phyloP scores from a whole-genome alignment of 352 stramenopile species.

The Hyaloperonospora arabidopsidis region DNA sequence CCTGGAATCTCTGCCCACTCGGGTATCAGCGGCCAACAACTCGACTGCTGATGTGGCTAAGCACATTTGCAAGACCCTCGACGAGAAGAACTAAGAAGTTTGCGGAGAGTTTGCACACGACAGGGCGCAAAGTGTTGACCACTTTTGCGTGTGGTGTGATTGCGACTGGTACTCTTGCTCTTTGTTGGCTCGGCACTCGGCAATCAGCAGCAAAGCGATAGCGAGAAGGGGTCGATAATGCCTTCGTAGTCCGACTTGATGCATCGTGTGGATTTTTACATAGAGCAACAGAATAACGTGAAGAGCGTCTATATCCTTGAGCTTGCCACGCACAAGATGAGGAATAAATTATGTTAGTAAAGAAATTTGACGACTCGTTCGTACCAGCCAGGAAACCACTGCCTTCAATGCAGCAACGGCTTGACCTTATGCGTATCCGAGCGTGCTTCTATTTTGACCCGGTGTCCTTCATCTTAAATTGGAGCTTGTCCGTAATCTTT shows the following conservation, averaged over 20 bases:
- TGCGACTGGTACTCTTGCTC: constrained; percentile 31
- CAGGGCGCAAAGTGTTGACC: constrained; percentile 26
- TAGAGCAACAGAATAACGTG: constrained; percentile 16
- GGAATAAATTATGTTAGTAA: constrained; percentile 20
- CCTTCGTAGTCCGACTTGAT: neutral
- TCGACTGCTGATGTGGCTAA: constrained; percentile 45
- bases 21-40: constrained; percentile 55
- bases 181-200: constrained; percentile 40
- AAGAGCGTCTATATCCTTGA: constrained; percentile 10
- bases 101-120: constrained; percentile 10
- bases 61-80: constrained; percentile 43
- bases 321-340: constrained; percentile 4
- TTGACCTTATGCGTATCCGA: constrained; percentile 15
- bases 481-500: constrained; percentile 10
- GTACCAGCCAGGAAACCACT: constrained; percentile 4
- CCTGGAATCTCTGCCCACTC: constrained; percentile 62
- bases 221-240: neutral
- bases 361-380: constrained; percentile 1
- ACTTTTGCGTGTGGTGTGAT: constrained; percentile 18
- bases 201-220: constrained; percentile 14
- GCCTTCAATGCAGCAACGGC: constrained; percentile 1
- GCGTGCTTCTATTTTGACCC: constrained; percentile 27
- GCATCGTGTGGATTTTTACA: constrained; percentile 5
- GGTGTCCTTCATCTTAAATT: constrained; percentile 17
- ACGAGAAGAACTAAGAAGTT: constrained; percentile 24